Percentiles rank a stretch among this genome's conserved stretches.
These are phyloP conservation scores for Vitis hybrid DNA, from an alignment of 177 flowering plant species.

Conservation along the genomic window DNA sequence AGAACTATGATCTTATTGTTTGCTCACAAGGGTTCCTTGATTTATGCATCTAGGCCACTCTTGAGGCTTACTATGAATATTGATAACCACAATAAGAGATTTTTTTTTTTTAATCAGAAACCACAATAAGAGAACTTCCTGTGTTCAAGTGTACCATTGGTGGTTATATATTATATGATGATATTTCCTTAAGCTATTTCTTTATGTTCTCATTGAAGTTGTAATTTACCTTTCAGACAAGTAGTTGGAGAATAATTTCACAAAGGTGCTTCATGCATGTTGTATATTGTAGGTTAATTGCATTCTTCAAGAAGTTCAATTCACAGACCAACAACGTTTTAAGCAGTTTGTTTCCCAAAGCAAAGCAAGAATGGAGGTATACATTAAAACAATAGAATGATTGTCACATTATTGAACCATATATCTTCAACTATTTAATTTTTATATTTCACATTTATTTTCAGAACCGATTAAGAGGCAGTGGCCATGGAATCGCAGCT, in stretches of 20 bases:
- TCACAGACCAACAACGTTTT: slow-evolving; percentile 92
- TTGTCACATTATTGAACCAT: neutral
- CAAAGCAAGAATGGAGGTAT: slow-evolving; percentile 99
- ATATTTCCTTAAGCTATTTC: neutral
- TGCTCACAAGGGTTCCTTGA: neutral
- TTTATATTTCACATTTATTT: slow-evolving; percentile 9
- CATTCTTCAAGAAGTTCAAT: slow-evolving; percentile 92
- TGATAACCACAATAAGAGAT: neutral
- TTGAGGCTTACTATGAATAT: neutral
- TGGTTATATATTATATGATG: neutral
- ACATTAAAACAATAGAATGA: neutral
- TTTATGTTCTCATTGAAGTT: neutral
- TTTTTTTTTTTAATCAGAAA: neutral
- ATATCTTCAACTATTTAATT: slow-evolving; percentile 3
- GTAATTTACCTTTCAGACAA: neutral
- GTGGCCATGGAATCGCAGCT: slow-evolving; percentile 98
- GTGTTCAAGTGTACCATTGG: neutral
- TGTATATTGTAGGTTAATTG: slow-evolving; percentile 56
- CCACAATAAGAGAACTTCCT: neutral
- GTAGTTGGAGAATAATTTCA: neutral
- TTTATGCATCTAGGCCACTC: neutral
- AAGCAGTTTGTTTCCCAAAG: slow-evolving; percentile 99
- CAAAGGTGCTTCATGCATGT: slow-evolving; percentile 12
- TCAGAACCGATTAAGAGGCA: slow-evolving; percentile 91
- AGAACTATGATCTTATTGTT: slow-evolving; percentile 1